Evolutionary conservation across 2,329 filamentous ascomycete species (phyloP).

Genomic region (Fusarium globosum): DNA sequence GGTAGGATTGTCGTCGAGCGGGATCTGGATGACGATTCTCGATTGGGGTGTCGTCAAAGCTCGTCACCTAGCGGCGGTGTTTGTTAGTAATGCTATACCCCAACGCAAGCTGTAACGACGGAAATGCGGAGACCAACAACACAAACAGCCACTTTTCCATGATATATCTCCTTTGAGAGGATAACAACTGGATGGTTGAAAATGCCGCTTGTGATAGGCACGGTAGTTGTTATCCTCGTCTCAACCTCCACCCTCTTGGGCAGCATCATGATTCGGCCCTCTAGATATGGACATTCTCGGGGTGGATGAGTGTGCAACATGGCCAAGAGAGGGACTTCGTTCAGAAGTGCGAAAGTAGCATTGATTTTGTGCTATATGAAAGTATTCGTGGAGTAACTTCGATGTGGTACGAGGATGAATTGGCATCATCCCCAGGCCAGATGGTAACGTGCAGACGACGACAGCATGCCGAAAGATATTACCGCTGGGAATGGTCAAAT

Average conservation of each 20-base stretch:
- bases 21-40: neutral
- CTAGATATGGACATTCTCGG: neutral
- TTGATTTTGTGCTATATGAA: neutral
- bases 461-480: too few relatives aligned
- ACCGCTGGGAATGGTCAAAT: neutral
- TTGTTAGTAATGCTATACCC: neutral
- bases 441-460: rapidly evolving
- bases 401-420: neutral
- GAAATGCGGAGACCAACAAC: neutral
- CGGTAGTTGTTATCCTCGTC: neutral
- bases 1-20: neutral
- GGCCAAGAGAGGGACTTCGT: neutral
- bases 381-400: neutral
- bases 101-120: neutral
- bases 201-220: neutral
- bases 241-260: neutral
- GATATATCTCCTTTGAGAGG: neutral
- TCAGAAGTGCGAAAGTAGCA: neutral
- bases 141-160: neutral
- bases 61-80: neutral
- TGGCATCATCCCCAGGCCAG: neutral
- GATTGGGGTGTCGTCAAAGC: neutral
- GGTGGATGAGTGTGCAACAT: neutral
- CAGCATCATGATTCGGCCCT: neutral
- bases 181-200: neutral